Conservation (phyloP, 1,284 basidiomycete species). For the Cryptococcus deneoformans region DNA sequence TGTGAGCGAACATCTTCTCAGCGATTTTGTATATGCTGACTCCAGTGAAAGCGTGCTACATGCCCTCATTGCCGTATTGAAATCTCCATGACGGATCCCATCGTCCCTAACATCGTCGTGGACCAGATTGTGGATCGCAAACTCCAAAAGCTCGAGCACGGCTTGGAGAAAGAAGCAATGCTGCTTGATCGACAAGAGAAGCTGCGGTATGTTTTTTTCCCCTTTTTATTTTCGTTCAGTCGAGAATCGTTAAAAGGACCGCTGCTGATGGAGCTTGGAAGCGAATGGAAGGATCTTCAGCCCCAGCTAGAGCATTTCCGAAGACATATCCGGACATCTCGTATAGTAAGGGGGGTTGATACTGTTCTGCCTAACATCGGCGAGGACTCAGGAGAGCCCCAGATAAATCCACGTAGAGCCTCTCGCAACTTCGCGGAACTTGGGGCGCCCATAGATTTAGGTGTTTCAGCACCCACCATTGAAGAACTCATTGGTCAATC, state of each 20-base stretch:
- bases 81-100: constrained; percentile 14
- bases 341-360: no score
- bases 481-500: not conserved
- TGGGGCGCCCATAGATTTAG: constrained; percentile 20
- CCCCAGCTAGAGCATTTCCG: no score
- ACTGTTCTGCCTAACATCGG: no score
- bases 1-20: not conserved
- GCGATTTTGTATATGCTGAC: no score
- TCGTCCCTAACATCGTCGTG: constrained; percentile 35
- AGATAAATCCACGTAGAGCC: constrained; percentile 15
- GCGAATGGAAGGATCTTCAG: no score
- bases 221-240: no score
- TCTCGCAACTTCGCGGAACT: constrained; percentile 26
- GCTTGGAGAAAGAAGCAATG: constrained; percentile 27
- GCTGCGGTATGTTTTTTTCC: constrained; percentile 19
- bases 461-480: not conserved
- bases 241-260: no score
- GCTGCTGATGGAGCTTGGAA: no score
- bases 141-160: constrained; percentile 19
- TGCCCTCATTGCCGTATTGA: constrained; percentile 34
- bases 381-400: no score
- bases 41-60: constrained; percentile 7
- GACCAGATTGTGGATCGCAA: constrained; percentile 40
- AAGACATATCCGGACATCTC: no score
- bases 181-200: constrained; percentile 29